These are phyloP conservation scores for Huntiella bhutanensis DNA, from an alignment of 2,329 filamentous ascomycete species.

Conservation along the genomic window DNA sequence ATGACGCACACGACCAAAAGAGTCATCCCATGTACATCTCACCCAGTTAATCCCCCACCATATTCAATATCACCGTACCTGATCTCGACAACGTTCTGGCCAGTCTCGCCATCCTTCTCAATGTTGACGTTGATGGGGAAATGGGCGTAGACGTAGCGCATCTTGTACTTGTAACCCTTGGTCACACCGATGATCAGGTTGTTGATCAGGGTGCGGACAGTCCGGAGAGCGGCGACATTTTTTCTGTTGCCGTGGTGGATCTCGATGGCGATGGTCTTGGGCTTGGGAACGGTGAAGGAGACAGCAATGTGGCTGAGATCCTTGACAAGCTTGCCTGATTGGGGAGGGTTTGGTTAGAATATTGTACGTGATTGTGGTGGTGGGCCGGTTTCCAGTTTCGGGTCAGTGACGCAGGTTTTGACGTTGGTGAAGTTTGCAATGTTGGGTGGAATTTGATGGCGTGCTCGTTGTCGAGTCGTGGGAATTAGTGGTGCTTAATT, in stretches of 20 bases:
- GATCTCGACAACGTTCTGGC: conserved; percentile 84
- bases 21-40: no score
- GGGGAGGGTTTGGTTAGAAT: conserved; percentile 11
- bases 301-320: conserved; percentile 92
- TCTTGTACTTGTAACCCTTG: conserved; percentile 99
- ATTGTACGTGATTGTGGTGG: background rate
- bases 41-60: background rate
- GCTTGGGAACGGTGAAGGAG: conserved; percentile 77
- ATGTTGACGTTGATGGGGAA: conserved; percentile 99
- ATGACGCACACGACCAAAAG: background rate
- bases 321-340: conserved; percentile 78
- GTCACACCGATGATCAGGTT: conserved; percentile 98
- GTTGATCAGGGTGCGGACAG: conserved; percentile 94
- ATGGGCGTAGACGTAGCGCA: conserved; percentile 99
- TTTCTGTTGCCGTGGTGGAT: conserved; percentile 97
- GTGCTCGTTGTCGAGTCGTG: no score
- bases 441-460: no score
- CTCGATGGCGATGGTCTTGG: conserved; percentile 83
- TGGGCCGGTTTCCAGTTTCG: no score
- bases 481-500: no score
- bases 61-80: conserved; percentile 37
- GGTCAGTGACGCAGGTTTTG: no score
- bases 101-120: conserved; percentile 87
- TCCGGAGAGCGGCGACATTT: conserved; percentile 93
- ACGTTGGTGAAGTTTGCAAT: no score